Base-by-base conservation (phyloP, 805 yeast genomes). In the Candida boidinii region DNA sequence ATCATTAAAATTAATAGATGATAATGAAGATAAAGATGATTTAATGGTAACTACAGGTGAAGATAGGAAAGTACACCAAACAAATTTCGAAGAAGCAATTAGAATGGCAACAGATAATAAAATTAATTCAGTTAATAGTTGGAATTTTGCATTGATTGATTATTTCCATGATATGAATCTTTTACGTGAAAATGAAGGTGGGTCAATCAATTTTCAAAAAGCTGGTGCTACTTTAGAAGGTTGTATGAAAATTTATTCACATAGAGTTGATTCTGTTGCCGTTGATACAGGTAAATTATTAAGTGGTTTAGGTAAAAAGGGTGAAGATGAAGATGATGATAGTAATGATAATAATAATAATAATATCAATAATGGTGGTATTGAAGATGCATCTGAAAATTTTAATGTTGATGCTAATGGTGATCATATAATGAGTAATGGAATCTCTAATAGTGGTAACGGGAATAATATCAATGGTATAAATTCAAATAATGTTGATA, bases 231-330 rank as follows among this genome's bases (percentile, higher is more conserved):
- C 76, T 1, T 47, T 70, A n/a, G 73, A 68, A 38, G 74, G 75
- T 3, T 70, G 74, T 50, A 69, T 68, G 28, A 69, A 68, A 49
- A 64, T 70, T 23, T 64, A 68, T 36, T 56, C 63, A 26, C 65
- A 68, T 35, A 46, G 75, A 37, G 68, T 70, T 11, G 76, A 70
- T 40, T 62, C 70, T 4, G 43, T 53, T 14, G 52, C 49, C 1
- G 41, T 32, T 36, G 54, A 33, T 48, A 52, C 47, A 32, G 56
- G 51, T 42, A 61, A 58, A 34, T 49, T 70, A 30, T 57, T 87
- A 23, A 80, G 83, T 54, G 94, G 95, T 4, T 57, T 84, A 35
- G 76, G 87, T 2, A 60, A 44, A 4, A 52, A 49, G 5, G 41
- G 39, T 12, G 41, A 36, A 8, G 44, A 31, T 4, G 45, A 35